Evolutionary conservation across 129 eudicot species (phyloP).

Genomic region (Scalesia atractyloides): DNA sequence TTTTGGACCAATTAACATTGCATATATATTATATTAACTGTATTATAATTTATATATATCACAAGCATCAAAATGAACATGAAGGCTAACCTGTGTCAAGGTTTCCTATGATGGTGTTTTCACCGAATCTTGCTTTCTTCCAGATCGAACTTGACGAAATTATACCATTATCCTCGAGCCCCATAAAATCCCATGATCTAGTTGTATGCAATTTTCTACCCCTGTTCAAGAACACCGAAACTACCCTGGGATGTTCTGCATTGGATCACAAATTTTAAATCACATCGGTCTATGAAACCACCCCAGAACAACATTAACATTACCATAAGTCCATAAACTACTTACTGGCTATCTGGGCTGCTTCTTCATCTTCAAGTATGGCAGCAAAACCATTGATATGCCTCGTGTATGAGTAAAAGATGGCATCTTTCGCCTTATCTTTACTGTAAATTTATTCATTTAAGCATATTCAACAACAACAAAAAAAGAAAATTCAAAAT

Average conservation of each 20-base stretch:
- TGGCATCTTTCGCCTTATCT: conserved; percentile 78
- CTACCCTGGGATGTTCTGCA: conserved; percentile 83
- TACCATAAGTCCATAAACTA: not conserved
- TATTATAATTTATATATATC: conserved; percentile 12
- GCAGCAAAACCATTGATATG: conserved; percentile 98
- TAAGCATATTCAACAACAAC: conserved; percentile 6
- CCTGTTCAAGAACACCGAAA: conserved; percentile 75
- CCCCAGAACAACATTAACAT: not conserved
- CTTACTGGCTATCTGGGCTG: conserved; percentile 70
- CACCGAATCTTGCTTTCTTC: conserved; percentile 88
- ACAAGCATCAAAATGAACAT: conserved; percentile 22
- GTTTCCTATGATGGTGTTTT: conserved; percentile 82
- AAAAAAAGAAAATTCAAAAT: not conserved
- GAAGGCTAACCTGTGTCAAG: conserved; percentile 81
- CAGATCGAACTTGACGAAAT: conserved; percentile 58
- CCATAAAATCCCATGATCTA: conserved; percentile 86
- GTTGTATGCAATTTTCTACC: conserved; percentile 86
- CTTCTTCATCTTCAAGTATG: conserved; percentile 73
- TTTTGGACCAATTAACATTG: conserved; percentile 25
- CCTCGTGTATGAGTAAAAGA: conserved; percentile 84
- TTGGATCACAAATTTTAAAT: not conserved
- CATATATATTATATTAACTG: conserved; percentile 11
- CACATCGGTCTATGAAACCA: not conserved
- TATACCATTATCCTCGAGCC: conserved; percentile 60
- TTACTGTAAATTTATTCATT: conserved; percentile 32